phyloP scores from a whole-genome alignment of 73 alveolate species.

The Blepharisma stoltei region DNA sequence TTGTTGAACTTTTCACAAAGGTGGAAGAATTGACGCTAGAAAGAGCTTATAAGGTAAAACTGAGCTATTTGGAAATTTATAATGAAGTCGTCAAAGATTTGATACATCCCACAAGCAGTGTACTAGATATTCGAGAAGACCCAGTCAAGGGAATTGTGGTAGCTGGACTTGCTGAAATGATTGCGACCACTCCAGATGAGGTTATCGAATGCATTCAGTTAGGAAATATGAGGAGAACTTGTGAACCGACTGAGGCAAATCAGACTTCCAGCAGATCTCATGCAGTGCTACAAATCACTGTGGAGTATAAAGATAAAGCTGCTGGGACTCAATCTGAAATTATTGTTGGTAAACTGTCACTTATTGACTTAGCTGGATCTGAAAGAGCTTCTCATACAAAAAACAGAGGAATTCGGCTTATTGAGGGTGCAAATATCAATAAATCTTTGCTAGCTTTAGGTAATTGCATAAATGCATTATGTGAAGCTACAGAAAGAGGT shows the following conservation, averaged over 20 bases:
- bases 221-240: constrained; percentile 96
- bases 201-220: constrained; percentile 71
- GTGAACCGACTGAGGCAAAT: constrained; percentile 98
- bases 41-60: constrained; percentile 73
- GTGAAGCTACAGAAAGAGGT: constrained; percentile 71
- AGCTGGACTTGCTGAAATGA: constrained; percentile 77
- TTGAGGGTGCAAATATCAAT: constrained; percentile 98
- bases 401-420: constrained; percentile 84
- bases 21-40: constrained; percentile 56
- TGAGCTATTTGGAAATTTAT: constrained; percentile 74
- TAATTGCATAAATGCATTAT: constrained; percentile 97
- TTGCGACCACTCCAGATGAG: constrained; percentile 74
- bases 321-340: constrained; percentile 77
- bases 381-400: constrained; percentile 96
- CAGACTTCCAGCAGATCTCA: constrained; percentile 95
- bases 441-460: constrained; percentile 92
- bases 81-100: constrained; percentile 84
- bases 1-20: constrained; percentile 72
- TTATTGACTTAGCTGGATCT: constrained; percentile 99
- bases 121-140: constrained; percentile 90
- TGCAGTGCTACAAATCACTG: constrained; percentile 85
- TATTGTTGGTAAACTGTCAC: constrained; percentile 86
- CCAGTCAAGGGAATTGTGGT: constrained; percentile 75
- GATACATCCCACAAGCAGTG: constrained; percentile 60
- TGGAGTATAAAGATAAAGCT: constrained; percentile 78